A percentile compares a stretch with the other conserved stretches of the same genome.
phyloP scores from a whole-genome alignment of 305 asterid genomes.

The Vinca major region DNA sequence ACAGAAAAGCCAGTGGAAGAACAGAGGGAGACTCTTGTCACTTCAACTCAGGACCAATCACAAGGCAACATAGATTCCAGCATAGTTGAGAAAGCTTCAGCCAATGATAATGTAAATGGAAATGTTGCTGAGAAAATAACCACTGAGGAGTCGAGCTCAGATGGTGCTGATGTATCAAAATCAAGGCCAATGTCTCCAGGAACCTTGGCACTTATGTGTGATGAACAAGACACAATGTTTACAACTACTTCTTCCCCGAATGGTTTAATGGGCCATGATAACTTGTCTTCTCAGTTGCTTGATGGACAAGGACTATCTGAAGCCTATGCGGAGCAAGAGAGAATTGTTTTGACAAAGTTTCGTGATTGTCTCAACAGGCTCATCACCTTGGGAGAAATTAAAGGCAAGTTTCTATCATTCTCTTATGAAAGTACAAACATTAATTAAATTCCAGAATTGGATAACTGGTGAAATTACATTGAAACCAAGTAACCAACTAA shows the following conservation, averaged over 20 bases:
- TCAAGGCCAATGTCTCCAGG: slow-evolving; percentile 90
- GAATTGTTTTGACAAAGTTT: slow-evolving; percentile 70
- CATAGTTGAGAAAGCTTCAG: slow-evolving; percentile 31
- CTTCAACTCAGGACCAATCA: slow-evolving; percentile 40
- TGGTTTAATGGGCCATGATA: slow-evolving; percentile 36
- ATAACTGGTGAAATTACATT: background rate
- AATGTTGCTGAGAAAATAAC: slow-evolving; percentile 38
- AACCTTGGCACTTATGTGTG: slow-evolving; percentile 93
- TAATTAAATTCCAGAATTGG: slow-evolving; percentile 13
- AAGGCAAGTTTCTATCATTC: slow-evolving; percentile 44
- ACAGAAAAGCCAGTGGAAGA: slow-evolving; percentile 39
- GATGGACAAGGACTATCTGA: slow-evolving; percentile 50
- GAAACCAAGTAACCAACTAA: background rate
- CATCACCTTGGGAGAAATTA: slow-evolving; percentile 73
- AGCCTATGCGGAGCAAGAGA: slow-evolving; percentile 77
- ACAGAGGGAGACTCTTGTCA: slow-evolving; percentile 33
- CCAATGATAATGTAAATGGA: slow-evolving; percentile 27
- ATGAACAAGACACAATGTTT: slow-evolving; percentile 74
- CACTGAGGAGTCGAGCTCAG: slow-evolving; percentile 46
- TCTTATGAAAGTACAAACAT: slow-evolving; percentile 2
- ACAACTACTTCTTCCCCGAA: slow-evolving; percentile 39
- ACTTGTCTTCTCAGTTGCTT: slow-evolving; percentile 39
- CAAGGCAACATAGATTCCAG: slow-evolving; percentile 34
- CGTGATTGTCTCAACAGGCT: slow-evolving; percentile 92
- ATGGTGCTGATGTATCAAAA: slow-evolving; percentile 53